These are phyloP conservation scores for Pythium rishiriense DNA, from an alignment of 352 stramenopile species.

Conservation along the genomic window DNA sequence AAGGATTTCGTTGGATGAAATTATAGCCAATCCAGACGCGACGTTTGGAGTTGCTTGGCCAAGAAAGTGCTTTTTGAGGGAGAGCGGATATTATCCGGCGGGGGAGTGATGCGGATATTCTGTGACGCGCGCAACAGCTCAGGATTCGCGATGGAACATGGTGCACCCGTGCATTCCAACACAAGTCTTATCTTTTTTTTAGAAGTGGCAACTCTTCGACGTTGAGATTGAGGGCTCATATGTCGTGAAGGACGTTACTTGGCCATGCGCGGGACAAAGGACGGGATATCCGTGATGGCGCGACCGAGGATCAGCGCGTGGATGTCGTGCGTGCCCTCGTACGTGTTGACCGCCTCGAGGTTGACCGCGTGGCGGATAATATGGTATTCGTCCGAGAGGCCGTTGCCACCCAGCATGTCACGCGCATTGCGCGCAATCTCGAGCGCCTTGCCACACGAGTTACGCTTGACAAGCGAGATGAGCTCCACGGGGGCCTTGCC, in stretches of 20 bases:
- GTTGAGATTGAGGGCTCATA: neutral
- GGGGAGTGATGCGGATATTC: neutral
- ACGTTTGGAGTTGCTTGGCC: conserved; percentile 10
- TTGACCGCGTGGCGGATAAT: conserved; percentile 98
- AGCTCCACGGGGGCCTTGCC: conserved; percentile 85
- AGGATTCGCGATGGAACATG: too few species aligned
- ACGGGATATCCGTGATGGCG: conserved; percentile 95
- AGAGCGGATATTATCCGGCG: neutral
- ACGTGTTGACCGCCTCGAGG: conserved; percentile 98
- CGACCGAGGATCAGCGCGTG: conserved; percentile 98
- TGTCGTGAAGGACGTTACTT: conserved; percentile 31
- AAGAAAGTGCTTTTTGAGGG: conserved; percentile 14
- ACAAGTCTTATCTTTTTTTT: too few species aligned
- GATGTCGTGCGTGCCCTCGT: conserved; percentile 98
- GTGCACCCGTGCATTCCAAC: too few species aligned
- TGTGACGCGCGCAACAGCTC: conserved; percentile 17
- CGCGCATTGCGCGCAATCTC: conserved; percentile 91
- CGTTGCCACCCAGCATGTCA: conserved; percentile 98
- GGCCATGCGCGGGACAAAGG: conserved; percentile 91
- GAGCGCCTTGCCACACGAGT: conserved; percentile 94
- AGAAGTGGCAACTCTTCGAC: neutral
- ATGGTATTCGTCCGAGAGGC: conserved; percentile 98
- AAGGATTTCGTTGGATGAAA: conserved; percentile 11
- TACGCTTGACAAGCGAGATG: conserved; percentile 95
- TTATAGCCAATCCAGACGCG: conserved; percentile 25